Percentiles rank a stretch among this genome's conserved stretches.
Conservation (phyloP, 2,329 filamentous ascomycete genomes). For the Colletotrichum sp. region DNA sequence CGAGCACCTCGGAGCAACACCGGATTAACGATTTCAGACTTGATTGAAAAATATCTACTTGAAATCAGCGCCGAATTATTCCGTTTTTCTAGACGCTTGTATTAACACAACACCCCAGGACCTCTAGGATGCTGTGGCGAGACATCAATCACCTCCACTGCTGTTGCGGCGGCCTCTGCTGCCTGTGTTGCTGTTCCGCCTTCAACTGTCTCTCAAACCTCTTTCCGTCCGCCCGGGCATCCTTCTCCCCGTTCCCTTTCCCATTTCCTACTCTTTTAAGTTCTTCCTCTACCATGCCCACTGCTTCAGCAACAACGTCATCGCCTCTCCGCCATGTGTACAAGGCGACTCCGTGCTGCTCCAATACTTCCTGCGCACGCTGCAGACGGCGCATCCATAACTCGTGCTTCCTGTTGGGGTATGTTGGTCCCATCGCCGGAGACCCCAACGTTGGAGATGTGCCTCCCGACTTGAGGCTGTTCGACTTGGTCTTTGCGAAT, state of each 20-base stretch:
- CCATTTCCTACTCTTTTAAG: conserved; percentile 45
- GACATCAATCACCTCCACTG: not conserved
- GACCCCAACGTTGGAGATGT: conserved; percentile 37
- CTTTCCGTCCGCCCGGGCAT: conserved; percentile 20
- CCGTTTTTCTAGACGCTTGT: not conserved
- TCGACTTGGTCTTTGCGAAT: conserved; percentile 28
- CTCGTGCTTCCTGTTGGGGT: conserved; percentile 70
- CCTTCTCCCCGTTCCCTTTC: conserved; percentile 26
- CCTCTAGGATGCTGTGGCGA: not conserved
- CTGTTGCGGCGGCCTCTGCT: conserved; percentile 11
- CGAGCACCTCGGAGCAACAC: not conserved
- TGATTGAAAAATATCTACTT: conserved; percentile 7
- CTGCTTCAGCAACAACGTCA: conserved; percentile 72
- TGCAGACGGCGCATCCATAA: conserved; percentile 74
- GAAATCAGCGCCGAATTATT: not conserved
- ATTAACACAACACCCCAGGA: not conserved
- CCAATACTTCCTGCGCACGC: conserved; percentile 67
- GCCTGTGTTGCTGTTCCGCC: conserved; percentile 12
- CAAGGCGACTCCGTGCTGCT: conserved; percentile 68
- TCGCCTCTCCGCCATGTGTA: conserved; percentile 76
- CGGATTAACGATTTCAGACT: not conserved
- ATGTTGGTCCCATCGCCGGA: conserved; percentile 36
- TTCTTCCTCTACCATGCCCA: conserved; percentile 65
- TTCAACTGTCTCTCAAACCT: conserved; percentile 20
- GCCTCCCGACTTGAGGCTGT: conserved; percentile 31